phyloP scores from a whole-genome alignment of 179 eudicot species.

The Gypsophila paniculata region DNA sequence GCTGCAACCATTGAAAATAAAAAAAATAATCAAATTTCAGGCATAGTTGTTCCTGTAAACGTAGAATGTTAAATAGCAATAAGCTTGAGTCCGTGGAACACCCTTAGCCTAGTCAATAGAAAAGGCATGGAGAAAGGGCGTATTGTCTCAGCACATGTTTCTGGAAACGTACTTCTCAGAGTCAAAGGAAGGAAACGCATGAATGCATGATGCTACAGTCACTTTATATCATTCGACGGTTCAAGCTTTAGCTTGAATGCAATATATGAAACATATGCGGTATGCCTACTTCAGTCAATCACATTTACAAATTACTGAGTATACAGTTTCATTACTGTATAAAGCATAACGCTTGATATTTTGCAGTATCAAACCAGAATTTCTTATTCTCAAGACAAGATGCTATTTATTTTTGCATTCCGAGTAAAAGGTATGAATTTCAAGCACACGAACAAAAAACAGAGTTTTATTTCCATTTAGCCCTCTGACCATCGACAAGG shows the following conservation, averaged over 20 bases:
- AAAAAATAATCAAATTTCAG: not conserved
- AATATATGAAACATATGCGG: not conserved
- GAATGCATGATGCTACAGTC: not conserved
- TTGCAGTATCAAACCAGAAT: not conserved
- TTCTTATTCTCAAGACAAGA: not conserved
- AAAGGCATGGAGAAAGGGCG: not conserved
- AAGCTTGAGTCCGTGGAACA: not conserved
- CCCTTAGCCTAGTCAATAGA: not conserved
- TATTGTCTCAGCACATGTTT: not conserved
- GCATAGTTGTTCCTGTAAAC: not conserved
- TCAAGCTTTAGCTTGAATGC: not conserved
- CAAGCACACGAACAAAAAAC: not conserved
- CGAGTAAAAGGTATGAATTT: not conserved
- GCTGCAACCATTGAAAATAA: constrained; percentile 39
- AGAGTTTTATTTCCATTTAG: not conserved
- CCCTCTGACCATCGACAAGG: not conserved
- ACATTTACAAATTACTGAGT: not conserved
- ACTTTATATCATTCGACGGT: not conserved
- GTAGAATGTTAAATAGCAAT: not conserved
- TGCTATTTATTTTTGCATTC: not conserved
- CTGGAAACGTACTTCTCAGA: not conserved
- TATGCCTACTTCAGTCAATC: not conserved
- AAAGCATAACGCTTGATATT: not conserved
- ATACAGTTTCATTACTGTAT: not conserved
- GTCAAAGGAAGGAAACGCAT: not conserved